Conservation (phyloP, 176 grass and related monocot genomes). For the Urochloa ruziziensis region DNA sequence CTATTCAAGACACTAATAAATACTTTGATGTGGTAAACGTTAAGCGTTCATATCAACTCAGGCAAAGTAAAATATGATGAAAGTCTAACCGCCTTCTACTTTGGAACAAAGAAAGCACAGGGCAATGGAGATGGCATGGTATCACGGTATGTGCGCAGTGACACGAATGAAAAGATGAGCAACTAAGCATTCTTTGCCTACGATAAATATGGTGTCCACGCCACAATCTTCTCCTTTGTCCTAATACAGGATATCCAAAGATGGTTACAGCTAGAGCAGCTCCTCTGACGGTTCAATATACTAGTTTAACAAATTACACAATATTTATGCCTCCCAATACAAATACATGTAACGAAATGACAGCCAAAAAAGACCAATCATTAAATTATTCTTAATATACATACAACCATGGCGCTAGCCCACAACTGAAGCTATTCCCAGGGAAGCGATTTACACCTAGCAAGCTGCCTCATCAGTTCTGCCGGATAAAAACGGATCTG, state of each 20-base stretch:
- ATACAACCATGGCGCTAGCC: slow-evolving; percentile 33
- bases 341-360: slow-evolving; percentile 38
- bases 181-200: background rate
- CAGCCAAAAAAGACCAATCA: slow-evolving; percentile 23
- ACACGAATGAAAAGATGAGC: background rate
- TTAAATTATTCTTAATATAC: slow-evolving; percentile 46
- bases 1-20: no score
- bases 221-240: background rate
- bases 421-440: slow-evolving; percentile 30
- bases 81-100: no score
- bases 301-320: slow-evolving; percentile 19
- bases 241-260: background rate
- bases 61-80: no score
- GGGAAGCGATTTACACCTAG: slow-evolving; percentile 46
- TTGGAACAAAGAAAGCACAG: no score
- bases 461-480: slow-evolving; percentile 41
- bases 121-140: background rate
- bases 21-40: no score
- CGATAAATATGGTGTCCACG: background rate
- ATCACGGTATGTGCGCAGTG: background rate
- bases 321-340: slow-evolving; percentile 31
- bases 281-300: background rate
- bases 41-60: no score
- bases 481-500: slow-evolving; percentile 22
- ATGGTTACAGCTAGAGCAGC: background rate